These are phyloP conservation scores for Thymus quinquecostatus DNA, from an alignment of 257 asterid species.

Conservation along the genomic window DNA sequence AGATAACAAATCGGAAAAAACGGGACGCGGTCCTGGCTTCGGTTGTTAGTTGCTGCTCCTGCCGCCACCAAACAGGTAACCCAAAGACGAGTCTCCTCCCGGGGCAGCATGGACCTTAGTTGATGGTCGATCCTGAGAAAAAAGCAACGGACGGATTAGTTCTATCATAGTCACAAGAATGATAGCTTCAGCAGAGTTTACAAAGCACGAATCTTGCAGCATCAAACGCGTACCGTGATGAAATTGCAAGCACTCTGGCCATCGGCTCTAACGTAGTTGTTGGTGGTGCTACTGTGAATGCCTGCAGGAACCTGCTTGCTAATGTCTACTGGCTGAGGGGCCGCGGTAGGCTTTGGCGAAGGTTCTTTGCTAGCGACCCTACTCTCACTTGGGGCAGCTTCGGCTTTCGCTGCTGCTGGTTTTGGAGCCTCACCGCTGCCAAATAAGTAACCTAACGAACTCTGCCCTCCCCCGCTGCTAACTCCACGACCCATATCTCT, in stretches of 20 bases:
- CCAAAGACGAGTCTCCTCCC: constrained; percentile 69
- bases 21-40: constrained; percentile 9
- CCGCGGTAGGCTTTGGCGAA: constrained; percentile 51
- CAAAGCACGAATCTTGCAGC: constrained; percentile 11
- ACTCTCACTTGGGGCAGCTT: constrained; percentile 45
- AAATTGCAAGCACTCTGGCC: constrained; percentile 61
- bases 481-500: constrained; percentile 65
- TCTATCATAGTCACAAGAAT: not conserved
- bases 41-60: constrained; percentile 40
- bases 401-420: constrained; percentile 41
- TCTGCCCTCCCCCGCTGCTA: constrained; percentile 75
- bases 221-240: constrained; percentile 46
- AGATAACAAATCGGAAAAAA: constrained; percentile 29
- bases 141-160: not conserved
- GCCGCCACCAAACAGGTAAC: constrained; percentile 63
- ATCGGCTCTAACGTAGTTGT: constrained; percentile 55
- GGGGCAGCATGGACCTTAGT: constrained; percentile 70
- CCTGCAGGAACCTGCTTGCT: constrained; percentile 72
- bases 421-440: constrained; percentile 65
- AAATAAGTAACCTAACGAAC: constrained; percentile 70
- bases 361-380: constrained; percentile 46
- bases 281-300: constrained; percentile 53
- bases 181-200: constrained; percentile 7
- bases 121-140: constrained; percentile 66
- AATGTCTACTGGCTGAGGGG: constrained; percentile 49